Evolutionary conservation across 176 grass and related monocot species (phyloP).

Genomic region (Oryza longistaminata): DNA sequence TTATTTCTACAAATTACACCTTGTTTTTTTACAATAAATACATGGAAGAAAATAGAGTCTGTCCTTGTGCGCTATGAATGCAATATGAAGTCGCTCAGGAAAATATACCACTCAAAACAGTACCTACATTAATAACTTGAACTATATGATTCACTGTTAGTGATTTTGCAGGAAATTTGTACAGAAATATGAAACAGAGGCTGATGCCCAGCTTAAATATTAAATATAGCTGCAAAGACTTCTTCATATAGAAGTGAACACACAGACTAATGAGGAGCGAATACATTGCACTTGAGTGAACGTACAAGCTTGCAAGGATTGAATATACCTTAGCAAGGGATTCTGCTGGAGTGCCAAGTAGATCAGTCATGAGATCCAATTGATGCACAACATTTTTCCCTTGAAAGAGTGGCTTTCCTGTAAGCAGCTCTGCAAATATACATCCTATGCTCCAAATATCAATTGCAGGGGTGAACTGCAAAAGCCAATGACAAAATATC

Average conservation of each 20-base stretch:
- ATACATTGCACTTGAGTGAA: not conserved
- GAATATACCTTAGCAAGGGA: conserved; percentile 68
- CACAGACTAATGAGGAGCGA: not conserved
- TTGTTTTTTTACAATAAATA: not conserved
- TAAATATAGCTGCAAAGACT: not conserved
- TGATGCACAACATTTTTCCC: conserved; percentile 98
- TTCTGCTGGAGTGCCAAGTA: conserved; percentile 84
- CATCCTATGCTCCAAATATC: conserved; percentile 95
- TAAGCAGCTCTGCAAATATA: conserved; percentile 93
- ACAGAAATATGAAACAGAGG: conserved; percentile 14
- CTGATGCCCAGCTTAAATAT: not conserved
- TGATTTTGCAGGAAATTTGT: conserved; percentile 8
- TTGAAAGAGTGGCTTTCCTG: conserved; percentile 86
- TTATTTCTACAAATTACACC: not conserved
- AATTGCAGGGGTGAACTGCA: conserved; percentile 92
- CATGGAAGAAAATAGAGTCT: not conserved
- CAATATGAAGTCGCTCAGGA: not conserved
- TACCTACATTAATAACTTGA: not conserved
- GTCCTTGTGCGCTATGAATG: not conserved
- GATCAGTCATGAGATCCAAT: conserved; percentile 89
- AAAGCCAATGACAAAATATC: conserved; percentile 24
- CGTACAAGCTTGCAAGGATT: conserved; percentile 4
- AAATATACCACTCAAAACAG: conserved; percentile 21
- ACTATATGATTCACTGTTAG: not conserved
- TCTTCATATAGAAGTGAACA: not conserved